Conservation (phyloP, 495 filamentous ascomycete genomes). For the Penicillium herquei region DNA sequence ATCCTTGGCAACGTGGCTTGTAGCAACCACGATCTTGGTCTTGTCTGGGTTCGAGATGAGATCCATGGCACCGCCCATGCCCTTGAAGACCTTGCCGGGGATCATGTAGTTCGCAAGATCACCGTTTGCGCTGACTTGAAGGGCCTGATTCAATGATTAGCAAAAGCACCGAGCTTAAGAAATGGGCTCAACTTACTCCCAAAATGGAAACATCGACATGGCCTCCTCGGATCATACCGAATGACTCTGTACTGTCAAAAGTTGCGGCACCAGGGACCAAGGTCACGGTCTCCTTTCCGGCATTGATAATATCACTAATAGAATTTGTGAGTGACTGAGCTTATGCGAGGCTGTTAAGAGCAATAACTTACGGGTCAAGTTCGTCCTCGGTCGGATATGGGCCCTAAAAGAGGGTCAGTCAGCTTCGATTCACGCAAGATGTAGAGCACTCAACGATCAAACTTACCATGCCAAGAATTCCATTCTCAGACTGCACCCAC, state of each 20-base stretch:
- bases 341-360: background rate
- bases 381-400: conserved; percentile 76
- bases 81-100: conserved; percentile 86
- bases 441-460: background rate
- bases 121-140: conserved; percentile 80
- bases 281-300: conserved; percentile 92
- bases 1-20: conserved; percentile 89
- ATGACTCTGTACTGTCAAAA: conserved; percentile 85
- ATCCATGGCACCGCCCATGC: conserved; percentile 96
- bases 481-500: conserved; percentile 88
- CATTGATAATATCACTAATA: conserved; percentile 77
- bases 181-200: conserved; percentile 44
- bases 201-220: conserved; percentile 87
- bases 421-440: background rate
- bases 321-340: conserved; percentile 1
- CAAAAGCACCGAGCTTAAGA: background rate
- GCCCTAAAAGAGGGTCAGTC: conserved; percentile 44
- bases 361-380: conserved; percentile 61
- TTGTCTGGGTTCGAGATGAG: conserved; percentile 77
- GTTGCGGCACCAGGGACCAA: conserved; percentile 74
- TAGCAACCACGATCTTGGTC: conserved; percentile 91
- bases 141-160: conserved; percentile 47
- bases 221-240: conserved; percentile 89
- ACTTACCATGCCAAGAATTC: conserved; percentile 72
- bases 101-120: conserved; percentile 93